Evolutionary conservation across 495 filamentous ascomycete species (phyloP), one percentile per base, ranked within the genome.

Genomic region (Astrothelium macrocarpum): DNA sequence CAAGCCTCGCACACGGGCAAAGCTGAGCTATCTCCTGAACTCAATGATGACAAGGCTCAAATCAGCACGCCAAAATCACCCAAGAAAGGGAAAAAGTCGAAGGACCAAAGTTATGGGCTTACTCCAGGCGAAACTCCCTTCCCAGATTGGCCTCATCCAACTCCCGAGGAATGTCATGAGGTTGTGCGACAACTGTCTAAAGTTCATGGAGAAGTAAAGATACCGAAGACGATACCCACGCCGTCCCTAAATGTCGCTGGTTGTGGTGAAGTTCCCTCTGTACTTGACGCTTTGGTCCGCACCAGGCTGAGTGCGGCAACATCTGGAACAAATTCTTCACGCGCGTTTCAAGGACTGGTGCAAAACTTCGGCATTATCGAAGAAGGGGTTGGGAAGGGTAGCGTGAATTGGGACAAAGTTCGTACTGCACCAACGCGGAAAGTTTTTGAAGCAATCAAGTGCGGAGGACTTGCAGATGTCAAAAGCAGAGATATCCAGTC

Each of bases 261-360:
- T 1, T 98, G 94, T 68, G 94, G 94, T 16, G 92, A 98, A 73
- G 94, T 97, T 0, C 93, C 93, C 0, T 93, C 86, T 23, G 85
- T 97, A 0, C 80, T 98, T 0, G 94, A 97, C 71, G 94, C 92
- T 0, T 77, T 98, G 0, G 82, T 96, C 26, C 82, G 91, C 28
- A 96, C 91, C 0, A 71, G 87, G 3, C 80, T 96, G 28, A 95
- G 90, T 71, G 88, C 87, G 0, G 84, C 87, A 7, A 94, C 90
- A 0, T 84, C 82, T 0, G 80, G 83, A 61, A 81, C 70, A 4
- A 88, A 90, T 63, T 83, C 88, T 3, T 81, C 85, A 63, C 76
- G 72, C 43, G 87, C 91, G 9, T 87, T 97, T 63, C 75, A 85
- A 64, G 90, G 85, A 1, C 77, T 97, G 1, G 83, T 87, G 1